phyloP scores from a whole-genome alignment of 371 early-diverging fungal species.

The Fennellomyces sp. region DNA sequence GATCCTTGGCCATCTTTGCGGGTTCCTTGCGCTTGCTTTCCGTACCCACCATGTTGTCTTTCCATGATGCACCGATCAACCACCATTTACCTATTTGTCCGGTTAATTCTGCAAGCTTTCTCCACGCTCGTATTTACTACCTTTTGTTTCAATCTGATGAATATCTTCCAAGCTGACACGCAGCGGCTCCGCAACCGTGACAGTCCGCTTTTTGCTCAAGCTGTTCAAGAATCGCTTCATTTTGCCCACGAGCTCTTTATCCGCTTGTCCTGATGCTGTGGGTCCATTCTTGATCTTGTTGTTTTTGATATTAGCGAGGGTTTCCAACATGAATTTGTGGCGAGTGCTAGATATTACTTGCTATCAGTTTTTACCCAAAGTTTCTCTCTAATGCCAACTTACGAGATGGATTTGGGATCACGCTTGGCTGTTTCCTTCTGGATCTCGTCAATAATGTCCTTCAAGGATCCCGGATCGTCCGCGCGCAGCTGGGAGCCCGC shows the following conservation, averaged over 20 bases:
- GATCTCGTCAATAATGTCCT: constrained; percentile 81
- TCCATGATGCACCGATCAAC: constrained; percentile 86
- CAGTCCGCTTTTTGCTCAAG: constrained; percentile 65
- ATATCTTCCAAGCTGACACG: constrained; percentile 92
- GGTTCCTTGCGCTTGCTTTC: constrained; percentile 42
- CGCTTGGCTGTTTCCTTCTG: constrained; percentile 60
- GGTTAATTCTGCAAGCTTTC: background rate
- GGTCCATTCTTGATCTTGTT: constrained; percentile 80
- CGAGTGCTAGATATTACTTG: constrained; percentile 64
- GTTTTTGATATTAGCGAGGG: constrained; percentile 88
- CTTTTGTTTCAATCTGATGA: constrained; percentile 78
- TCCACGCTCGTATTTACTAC: constrained; percentile 49
- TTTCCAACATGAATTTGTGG: constrained; percentile 93
- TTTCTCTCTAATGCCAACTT: constrained; percentile 18
- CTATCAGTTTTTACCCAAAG: no score
- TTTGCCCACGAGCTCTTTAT: constrained; percentile 64
- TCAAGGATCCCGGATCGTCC: constrained; percentile 91
- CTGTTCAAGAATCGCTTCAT: constrained; percentile 84
- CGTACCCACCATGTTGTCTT: constrained; percentile 64
- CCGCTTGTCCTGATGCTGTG: constrained; percentile 51
- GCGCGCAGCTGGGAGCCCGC: constrained; percentile 86
- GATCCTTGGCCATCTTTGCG: constrained; percentile 37
- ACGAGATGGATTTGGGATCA: constrained; percentile 47
- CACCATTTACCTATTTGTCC: constrained; percentile 73
- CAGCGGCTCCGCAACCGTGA: constrained; percentile 71